Conservation (phyloP, 2,329 filamentous ascomycete species). For the Lecanicillium sp. region DNA sequence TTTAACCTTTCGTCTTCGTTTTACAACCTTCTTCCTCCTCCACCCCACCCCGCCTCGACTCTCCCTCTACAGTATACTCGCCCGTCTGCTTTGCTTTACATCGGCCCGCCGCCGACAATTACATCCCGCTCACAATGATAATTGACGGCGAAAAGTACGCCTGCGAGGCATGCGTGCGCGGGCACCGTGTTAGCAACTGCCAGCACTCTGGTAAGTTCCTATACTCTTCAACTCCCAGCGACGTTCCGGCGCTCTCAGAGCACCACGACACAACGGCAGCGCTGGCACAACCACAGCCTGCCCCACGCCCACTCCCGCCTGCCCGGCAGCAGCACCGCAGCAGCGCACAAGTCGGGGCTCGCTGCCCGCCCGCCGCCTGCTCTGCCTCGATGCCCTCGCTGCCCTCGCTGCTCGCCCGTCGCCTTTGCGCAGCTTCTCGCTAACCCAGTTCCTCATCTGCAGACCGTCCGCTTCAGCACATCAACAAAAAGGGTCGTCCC, state of each 20-base stretch:
- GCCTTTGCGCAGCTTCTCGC: neutral
- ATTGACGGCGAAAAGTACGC: constrained; percentile 96
- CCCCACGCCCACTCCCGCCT: constrained; percentile 5
- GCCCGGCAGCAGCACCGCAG: too few species aligned
- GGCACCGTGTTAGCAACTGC: constrained; percentile 98
- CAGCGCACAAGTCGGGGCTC: neutral
- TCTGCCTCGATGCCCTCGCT: constrained; percentile 1
- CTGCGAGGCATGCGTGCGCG: constrained; percentile 96
- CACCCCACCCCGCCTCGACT: constrained; percentile 10
- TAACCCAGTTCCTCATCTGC: constrained; percentile 12
- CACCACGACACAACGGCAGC: too few species aligned
- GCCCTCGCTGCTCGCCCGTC: neutral
- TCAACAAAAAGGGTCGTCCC: constrained; percentile 95
- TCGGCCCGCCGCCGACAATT: constrained; percentile 13
- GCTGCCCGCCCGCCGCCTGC: neutral
- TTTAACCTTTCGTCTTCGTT: neutral
- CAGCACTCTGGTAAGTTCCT: constrained; percentile 77
- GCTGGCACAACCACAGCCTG: neutral
- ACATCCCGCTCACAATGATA: constrained; percentile 52
- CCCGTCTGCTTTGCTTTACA: constrained; percentile 8
- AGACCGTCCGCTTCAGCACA: constrained; percentile 90
- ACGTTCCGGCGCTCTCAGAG: neutral
- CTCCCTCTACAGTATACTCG: constrained; percentile 12
- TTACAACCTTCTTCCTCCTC: neutral
- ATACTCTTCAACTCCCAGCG: constrained; percentile 13